Evolutionary conservation across 2,329 filamentous ascomycete genomes (phyloP).

Genomic region (Aspergillus amoenus): DNA sequence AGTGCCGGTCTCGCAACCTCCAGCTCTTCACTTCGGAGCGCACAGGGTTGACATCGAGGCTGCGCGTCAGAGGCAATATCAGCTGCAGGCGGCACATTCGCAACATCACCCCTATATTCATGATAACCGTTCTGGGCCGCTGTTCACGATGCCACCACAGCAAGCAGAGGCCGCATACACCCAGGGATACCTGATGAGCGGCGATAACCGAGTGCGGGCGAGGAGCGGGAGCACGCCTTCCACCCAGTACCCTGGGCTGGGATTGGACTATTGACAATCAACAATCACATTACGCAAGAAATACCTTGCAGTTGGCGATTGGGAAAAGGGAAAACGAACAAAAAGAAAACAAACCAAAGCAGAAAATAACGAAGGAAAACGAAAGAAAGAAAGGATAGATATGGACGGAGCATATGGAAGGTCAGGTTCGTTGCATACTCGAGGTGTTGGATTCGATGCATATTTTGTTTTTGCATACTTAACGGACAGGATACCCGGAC

Average conservation of each 20-base stretch:
- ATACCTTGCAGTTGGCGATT: not conserved
- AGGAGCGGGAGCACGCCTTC: constrained; percentile 2
- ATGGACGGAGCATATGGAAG: constrained; percentile 16
- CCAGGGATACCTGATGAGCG: not conserved
- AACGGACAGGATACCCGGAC: not conserved
- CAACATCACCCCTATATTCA: constrained; percentile 25
- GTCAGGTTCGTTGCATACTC: not conserved
- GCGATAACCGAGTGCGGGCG: not conserved
- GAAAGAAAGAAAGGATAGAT: not conserved
- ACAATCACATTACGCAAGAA: not conserved
- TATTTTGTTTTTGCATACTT: not conserved
- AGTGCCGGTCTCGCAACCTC: constrained; percentile 9
- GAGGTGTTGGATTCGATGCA: not conserved
- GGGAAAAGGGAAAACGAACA: not conserved
- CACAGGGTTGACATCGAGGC: constrained; percentile 34
- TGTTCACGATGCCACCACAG: constrained; percentile 14
- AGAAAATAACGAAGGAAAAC: not conserved
- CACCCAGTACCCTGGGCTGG: not conserved
- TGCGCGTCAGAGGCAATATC: constrained; percentile 25
- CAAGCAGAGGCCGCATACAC: not conserved
- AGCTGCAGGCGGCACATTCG: not conserved
- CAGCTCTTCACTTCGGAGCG: constrained; percentile 24
- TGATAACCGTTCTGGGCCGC: constrained; percentile 28
- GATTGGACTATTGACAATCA: not conserved
- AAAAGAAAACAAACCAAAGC: not conserved